Conservation (phyloP, 345 rosid species). For the Acer saccharum region DNA sequence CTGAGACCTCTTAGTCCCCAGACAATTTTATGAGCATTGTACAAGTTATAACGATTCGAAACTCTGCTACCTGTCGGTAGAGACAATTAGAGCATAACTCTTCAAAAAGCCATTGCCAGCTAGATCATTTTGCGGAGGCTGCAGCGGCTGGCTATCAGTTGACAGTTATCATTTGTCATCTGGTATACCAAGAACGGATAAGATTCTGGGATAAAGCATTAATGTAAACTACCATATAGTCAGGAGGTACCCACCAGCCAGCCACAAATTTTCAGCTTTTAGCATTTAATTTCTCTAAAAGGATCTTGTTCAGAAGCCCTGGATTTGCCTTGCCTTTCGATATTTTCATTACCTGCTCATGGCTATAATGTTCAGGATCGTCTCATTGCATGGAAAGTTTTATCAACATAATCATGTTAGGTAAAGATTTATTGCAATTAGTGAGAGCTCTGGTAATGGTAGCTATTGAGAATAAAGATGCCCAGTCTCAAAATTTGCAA, state of each 20-base stretch:
- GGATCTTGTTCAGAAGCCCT: slow-evolving; percentile 79
- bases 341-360: slow-evolving; percentile 81
- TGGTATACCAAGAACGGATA: not conserved
- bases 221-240: not conserved
- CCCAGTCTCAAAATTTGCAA: not conserved
- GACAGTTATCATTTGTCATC: not conserved
- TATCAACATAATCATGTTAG: not conserved
- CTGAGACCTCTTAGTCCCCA: not conserved
- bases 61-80: not conserved
- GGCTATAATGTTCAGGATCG: slow-evolving; percentile 8
- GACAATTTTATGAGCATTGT: not conserved
- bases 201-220: not conserved
- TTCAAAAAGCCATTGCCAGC: not conserved
- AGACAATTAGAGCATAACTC: not conserved
- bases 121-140: not conserved
- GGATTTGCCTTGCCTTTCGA: slow-evolving; percentile 95
- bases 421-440: not conserved
- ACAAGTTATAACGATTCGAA: not conserved
- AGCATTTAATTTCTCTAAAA: slow-evolving; percentile 67
- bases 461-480: not conserved
- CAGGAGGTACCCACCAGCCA: not conserved
- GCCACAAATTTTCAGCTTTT: slow-evolving; percentile 35
- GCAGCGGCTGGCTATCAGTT: not conserved
- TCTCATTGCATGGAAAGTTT: not conserved
- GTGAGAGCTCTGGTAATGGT: not conserved